A percentile compares a stretch with the other conserved stretches of the same genome.
Evolutionary conservation across 2,329 filamentous ascomycete species (phyloP).

Genomic region (Rhinocladiella similis): DNA sequence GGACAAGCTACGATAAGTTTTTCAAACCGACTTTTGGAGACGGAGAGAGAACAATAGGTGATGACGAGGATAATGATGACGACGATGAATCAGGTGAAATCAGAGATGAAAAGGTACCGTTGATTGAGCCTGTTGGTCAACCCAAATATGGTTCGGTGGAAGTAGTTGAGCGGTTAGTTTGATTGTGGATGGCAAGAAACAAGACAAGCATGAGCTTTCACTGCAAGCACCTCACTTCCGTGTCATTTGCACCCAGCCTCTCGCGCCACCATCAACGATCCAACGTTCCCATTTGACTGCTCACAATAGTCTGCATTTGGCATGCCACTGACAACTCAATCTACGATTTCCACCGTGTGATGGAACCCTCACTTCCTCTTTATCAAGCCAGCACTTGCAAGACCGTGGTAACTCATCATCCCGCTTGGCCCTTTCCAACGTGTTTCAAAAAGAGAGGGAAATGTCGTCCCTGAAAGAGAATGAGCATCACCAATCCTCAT

Average conservation of each 20-base stretch:
- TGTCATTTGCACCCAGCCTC: too few species aligned
- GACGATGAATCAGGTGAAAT: conserved; percentile 2
- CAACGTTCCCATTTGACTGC: too few species aligned
- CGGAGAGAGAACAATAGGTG: conserved; percentile 66
- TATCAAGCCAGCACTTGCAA: too few species aligned
- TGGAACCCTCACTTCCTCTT: too few species aligned
- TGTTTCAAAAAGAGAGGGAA: too few species aligned
- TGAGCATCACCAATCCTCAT: background rate
- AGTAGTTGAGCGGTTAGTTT: conserved; percentile 14
- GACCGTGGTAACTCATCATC: too few species aligned
- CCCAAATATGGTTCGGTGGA: conserved; percentile 15
- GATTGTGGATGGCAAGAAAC: background rate
- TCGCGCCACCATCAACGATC: too few species aligned
- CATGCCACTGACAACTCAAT: too few species aligned
- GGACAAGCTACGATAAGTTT: conserved; percentile 64
- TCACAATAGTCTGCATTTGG: too few species aligned
- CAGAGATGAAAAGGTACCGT: conserved; percentile 21
- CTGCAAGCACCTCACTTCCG: too few species aligned
- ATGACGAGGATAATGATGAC: conserved; percentile 15
- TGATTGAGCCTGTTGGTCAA: conserved; percentile 14
- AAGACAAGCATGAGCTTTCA: background rate
- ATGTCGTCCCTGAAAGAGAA: background rate
- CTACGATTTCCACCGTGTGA: too few species aligned
- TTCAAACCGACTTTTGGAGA: conserved; percentile 76
- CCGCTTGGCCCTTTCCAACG: too few species aligned